Evolutionary conservation across 768 basidiomycete species (phyloP), one percentile per base, ranked within the genome.

Genomic region (Tephrocybe sp.): DNA sequence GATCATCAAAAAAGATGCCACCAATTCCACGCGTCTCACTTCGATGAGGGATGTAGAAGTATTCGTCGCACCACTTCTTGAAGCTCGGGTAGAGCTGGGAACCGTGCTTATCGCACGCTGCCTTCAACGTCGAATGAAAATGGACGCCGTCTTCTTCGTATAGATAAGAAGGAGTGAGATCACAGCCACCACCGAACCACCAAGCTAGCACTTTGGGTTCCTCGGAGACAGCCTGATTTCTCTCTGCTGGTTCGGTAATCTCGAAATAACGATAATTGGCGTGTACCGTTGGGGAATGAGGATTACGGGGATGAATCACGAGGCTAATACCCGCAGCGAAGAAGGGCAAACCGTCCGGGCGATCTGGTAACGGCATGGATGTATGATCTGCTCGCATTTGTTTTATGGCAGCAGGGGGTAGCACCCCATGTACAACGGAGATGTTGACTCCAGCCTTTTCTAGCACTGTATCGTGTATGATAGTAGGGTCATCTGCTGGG

Each of bases 141-240:
- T 94, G 92, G 18, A 67, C 63, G 10, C 84, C 92, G 65, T 98
- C 97, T 50, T 89, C 88, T 50, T 85, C 84, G 71, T 85, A 92
- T 15, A 98, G 81, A 68, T 98, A 98, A 3, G 88, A 86, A 1
- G 96, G 96, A 0, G 97, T 99, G 26, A 98, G 79, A 66, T 99
- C 96, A 6, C 84, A 86, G 6, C 96, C 96, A 28, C 97, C 97
- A 17, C 97, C 96, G 64, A 98, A 99, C 97, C 96, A 99, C 94
- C 95, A 98, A 23, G 93, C 86, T 36, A 94, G 70, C 17, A 90
- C 70, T 57, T 80, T 78, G 7, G 79, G 77, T 21, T 71, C 63
- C 47, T 65, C 64, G 2, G 70, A 70, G 32, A 69, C 68, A 20
- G 62, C 64, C 7, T 59, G 45, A 14, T 61, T 64, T 3, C 59